These are phyloP conservation scores for Kodamaea sp. DNA, from an alignment of 1,139 yeast species.

Conservation along the genomic window DNA sequence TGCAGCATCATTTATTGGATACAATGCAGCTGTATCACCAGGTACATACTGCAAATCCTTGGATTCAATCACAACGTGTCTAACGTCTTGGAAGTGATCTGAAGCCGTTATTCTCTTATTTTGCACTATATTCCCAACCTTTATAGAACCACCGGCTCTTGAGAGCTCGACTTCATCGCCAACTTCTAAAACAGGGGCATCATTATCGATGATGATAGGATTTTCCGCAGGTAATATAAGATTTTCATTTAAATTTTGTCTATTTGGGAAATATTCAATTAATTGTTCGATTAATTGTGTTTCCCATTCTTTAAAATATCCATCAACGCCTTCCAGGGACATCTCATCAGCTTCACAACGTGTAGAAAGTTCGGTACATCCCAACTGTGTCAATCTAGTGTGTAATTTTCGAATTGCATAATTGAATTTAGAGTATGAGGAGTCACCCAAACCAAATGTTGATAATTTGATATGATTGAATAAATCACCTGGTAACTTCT, in stretches of 20 bases:
- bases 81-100: slow-evolving; percentile 88
- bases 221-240: slow-evolving; percentile 44
- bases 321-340: slow-evolving; percentile 75
- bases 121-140: slow-evolving; percentile 38
- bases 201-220: slow-evolving; percentile 14
- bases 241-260: slow-evolving; percentile 33
- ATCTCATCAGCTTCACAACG: slow-evolving; percentile 91
- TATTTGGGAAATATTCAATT: slow-evolving; percentile 33
- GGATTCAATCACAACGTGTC: slow-evolving; percentile 50
- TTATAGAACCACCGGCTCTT: slow-evolving; percentile 8
- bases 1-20: slow-evolving; percentile 64
- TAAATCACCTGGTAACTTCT: slow-evolving; percentile 61
- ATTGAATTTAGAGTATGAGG: slow-evolving; percentile 83
- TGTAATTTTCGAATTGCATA: slow-evolving; percentile 83
- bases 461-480: slow-evolving; percentile 62
- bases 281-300: slow-evolving; percentile 45
- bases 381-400: slow-evolving; percentile 71
- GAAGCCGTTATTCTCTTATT: slow-evolving; percentile 61
- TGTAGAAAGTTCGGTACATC: slow-evolving; percentile 66
- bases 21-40: slow-evolving; percentile 78
- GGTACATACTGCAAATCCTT: slow-evolving; percentile 47
- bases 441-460: slow-evolving; percentile 91
- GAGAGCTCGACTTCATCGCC: slow-evolving; percentile 2
- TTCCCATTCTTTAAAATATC: slow-evolving; percentile 75
- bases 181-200: neutral